Evolutionary conservation across 2,329 filamentous ascomycete genomes (phyloP), one percentile per base, ranked within the genome.

Genomic region (Fusarium annulatum): DNA sequence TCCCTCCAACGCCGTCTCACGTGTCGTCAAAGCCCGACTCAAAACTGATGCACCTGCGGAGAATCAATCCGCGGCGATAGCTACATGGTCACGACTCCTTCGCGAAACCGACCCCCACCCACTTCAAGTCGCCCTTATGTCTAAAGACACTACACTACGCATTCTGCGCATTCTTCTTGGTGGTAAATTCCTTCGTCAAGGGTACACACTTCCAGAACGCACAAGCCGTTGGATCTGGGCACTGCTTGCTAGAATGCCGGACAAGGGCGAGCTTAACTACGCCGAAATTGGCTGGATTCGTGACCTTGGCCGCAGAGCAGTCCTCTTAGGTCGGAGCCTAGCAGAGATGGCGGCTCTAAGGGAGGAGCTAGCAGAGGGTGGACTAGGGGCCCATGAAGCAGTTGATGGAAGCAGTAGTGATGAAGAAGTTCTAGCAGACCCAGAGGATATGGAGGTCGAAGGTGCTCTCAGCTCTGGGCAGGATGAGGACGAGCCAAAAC

Each of bases 221-320:
- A 90, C 93, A 9, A 95, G 94, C 67, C 88, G 90, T 21, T 98
- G 96, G 96, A 85, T 94, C 8, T 98, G 95, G 95, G 91, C 92
- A 1, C 82, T 97, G 64, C 85, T 98, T 49, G 94, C 93, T 6
- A 88, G 91, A 64, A 87, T 96, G 66, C 91, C 93, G 2, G 93
- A 94, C 41, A 84, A 90, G 15, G 94, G 94, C 3, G 91, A 93
- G 80, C 84, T 98, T 80, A 89, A 90, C 69, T 92, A 94, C 71
- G 88, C 90, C 48, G 93, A 96, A 78, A 89, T 97, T 38, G 92
- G 91, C 9, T 90, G 91, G 77, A 85, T 98, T 34, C 88, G 96
- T 57, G 94, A 96, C 65, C 81, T 98, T 39, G 95, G 93, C 1
- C 94, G 94, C 81, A 88, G 91, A 72, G 94, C 94, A 1, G 90